phyloP scores from a whole-genome alignment of 305 asterid genomes.

The Solanum hybrid region DNA sequence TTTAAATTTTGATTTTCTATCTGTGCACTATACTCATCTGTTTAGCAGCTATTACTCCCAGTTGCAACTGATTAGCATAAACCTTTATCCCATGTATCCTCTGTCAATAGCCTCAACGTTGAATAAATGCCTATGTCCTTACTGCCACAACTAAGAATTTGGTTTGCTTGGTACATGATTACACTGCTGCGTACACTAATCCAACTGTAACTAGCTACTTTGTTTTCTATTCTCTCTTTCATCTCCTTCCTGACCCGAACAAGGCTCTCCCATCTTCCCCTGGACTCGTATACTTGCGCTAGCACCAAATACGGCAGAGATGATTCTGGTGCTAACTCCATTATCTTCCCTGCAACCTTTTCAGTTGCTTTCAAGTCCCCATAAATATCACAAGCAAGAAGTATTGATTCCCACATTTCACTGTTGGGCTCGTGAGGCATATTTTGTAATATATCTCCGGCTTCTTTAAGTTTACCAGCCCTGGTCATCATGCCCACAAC shows the following conservation, averaged over 20 bases:
- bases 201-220: conserved; percentile 29
- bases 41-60: not conserved
- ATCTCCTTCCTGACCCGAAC: conserved; percentile 51
- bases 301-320: conserved; percentile 30
- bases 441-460: conserved; percentile 26
- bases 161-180: conserved; percentile 31
- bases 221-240: conserved; percentile 31
- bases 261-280: conserved; percentile 67
- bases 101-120: not conserved
- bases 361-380: conserved; percentile 36
- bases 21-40: not conserved
- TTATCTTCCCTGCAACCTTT: conserved; percentile 42
- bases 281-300: conserved; percentile 38
- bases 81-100: not conserved
- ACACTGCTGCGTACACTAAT: conserved; percentile 15
- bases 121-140: conserved; percentile 8
- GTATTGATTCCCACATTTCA: conserved; percentile 40
- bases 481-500: conserved; percentile 38
- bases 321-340: conserved; percentile 39
- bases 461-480: conserved; percentile 45
- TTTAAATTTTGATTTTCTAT: not conserved
- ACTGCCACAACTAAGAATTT: conserved; percentile 21
- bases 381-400: conserved; percentile 33
- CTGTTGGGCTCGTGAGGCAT: conserved; percentile 31
- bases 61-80: not conserved